These are phyloP conservation scores for Pseudogymnoascus sp. DNA, from an alignment of 2,329 filamentous ascomycete species.

Conservation along the genomic window DNA sequence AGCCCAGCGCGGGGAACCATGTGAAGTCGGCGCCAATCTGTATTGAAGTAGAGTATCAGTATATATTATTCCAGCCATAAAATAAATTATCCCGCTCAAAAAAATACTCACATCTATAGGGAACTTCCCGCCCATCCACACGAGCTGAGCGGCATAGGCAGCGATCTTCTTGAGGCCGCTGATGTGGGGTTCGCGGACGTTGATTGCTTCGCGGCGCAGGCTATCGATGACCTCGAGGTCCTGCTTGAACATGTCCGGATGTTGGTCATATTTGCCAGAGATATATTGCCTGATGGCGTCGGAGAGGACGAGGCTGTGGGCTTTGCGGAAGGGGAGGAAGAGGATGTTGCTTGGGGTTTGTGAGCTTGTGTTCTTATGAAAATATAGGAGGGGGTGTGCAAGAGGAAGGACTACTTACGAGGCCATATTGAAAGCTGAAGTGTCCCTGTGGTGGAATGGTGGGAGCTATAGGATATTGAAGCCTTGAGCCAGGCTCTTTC, in stretches of 20 bases:
- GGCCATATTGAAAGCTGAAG: not conserved
- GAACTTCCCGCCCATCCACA: conserved; percentile 92
- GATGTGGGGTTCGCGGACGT: conserved; percentile 77
- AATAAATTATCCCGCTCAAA: not conserved
- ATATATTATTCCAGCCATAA: not conserved
- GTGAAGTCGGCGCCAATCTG: conserved; percentile 91
- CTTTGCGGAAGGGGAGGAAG: conserved; percentile 69
- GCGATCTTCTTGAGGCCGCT: conserved; percentile 86
- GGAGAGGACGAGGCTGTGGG: conserved; percentile 69
- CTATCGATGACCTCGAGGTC: conserved; percentile 83
- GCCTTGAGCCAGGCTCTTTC: not conserved
- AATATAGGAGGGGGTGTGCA: not conserved
- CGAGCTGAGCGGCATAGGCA: conserved; percentile 82
- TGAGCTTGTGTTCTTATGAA: not conserved
- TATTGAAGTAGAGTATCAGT: conserved; percentile 14
- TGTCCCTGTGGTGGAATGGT: not conserved
- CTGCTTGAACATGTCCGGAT: conserved; percentile 89
- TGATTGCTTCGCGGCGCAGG: conserved; percentile 77
- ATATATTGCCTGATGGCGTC: conserved; percentile 90
- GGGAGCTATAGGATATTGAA: not conserved
- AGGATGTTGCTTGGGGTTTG: conserved; percentile 26
- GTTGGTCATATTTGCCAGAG: conserved; percentile 96
- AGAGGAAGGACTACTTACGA: not conserved
- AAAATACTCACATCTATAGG: conserved; percentile 69
- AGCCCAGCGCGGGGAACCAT: conserved; percentile 91